Evolutionary conservation across 2,329 filamentous ascomycete genomes (phyloP).

Genomic region (Onygenales sp.): DNA sequence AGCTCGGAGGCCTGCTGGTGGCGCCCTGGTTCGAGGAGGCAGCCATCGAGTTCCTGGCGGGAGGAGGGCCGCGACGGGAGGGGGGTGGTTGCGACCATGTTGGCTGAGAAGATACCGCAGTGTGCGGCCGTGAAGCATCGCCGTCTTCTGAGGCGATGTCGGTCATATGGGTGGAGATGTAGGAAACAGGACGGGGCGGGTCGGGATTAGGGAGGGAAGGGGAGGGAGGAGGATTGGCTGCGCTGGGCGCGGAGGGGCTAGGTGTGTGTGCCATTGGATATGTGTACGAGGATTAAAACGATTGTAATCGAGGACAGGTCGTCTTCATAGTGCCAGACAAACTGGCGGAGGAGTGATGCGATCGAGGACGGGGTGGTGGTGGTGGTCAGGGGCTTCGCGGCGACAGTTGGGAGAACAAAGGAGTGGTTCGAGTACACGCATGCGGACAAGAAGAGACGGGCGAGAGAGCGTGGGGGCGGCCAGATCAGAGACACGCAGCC

Average conservation of each 20-base stretch:
- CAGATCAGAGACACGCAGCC: not conserved
- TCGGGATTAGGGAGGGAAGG: not conserved
- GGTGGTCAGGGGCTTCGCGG: not conserved
- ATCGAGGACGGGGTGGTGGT: not conserved
- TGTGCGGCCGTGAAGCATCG: conserved; percentile 24
- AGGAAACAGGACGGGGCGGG: conserved; percentile 28
- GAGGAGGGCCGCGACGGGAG: conserved; percentile 45
- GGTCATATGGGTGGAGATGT: conserved; percentile 65
- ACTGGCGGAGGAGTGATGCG: not conserved
- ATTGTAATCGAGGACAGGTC: not conserved
- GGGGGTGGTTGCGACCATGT: conserved; percentile 48
- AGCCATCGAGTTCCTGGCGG: conserved; percentile 27
- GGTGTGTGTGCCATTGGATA: conserved; percentile 6
- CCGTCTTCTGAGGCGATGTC: conserved; percentile 46
- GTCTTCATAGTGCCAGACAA: conserved; percentile 1
- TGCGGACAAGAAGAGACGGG: not conserved
- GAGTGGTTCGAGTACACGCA: not conserved
- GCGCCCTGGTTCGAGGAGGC: conserved; percentile 25
- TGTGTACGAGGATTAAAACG: not conserved
- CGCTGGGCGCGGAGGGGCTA: not conserved
- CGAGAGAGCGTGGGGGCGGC: not conserved
- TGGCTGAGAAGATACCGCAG: conserved; percentile 39
- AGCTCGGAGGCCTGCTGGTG: conserved; percentile 42
- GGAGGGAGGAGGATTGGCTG: not conserved
- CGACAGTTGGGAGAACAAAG: not conserved